Percentiles rank a stretch among this genome's conserved stretches.
These are phyloP conservation scores for Penicillium sp. DNA, from an alignment of 2,329 filamentous ascomycete species.

Conservation along the genomic window DNA sequence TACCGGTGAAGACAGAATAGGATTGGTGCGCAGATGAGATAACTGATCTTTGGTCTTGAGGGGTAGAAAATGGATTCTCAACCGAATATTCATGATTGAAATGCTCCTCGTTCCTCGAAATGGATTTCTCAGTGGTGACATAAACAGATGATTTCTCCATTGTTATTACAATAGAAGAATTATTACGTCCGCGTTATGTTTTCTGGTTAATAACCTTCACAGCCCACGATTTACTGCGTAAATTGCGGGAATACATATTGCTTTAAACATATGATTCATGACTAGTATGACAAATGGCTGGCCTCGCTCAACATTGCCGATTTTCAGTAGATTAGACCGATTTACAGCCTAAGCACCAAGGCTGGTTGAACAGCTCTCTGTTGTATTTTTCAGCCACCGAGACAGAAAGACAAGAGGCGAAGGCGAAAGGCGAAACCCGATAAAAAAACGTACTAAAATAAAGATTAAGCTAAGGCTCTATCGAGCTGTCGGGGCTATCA, in stretches of 20 bases:
- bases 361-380: background rate
- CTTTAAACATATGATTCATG: background rate
- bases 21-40: slow-evolving; percentile 8
- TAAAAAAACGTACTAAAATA: background rate
- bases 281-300: background rate
- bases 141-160: slow-evolving; percentile 3
- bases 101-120: slow-evolving; percentile 1
- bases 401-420: background rate
- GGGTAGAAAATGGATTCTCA: slow-evolving; percentile 12
- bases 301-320: slow-evolving; percentile 9
- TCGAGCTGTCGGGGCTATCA: background rate
- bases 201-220: background rate
- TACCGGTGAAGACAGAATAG: slow-evolving; percentile 10
- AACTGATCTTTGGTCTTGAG: slow-evolving; percentile 12
- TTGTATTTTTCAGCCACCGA: background rate
- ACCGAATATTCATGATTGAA: background rate
- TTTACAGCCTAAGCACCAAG: background rate
- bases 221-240: background rate
- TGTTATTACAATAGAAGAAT: background rate
- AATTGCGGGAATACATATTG: background rate
- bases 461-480: background rate
- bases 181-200: background rate
- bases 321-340: background rate
- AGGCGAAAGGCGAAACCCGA: too few relatives aligned
- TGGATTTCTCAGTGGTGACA: slow-evolving; percentile 1